Evolutionary conservation across 192 early-diverging fungal genomes (phyloP), one percentile per base, ranked within the genome.

Genomic region (Coemansia sp.): DNA sequence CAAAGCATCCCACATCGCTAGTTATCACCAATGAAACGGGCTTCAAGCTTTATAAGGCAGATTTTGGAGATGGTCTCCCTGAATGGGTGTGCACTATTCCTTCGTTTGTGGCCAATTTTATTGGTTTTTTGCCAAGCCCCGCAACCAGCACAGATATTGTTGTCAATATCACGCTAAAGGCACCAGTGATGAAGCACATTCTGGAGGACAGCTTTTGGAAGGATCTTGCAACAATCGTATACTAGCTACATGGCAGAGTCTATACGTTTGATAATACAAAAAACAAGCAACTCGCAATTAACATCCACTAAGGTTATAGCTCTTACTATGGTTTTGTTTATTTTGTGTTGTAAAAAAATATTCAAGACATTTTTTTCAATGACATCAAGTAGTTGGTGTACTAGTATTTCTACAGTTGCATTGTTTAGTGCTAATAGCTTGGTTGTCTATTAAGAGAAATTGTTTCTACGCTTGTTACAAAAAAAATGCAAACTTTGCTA

Each of bases 51-150:
- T 80, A 80, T 32, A 41, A 38, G 26, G 68, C 54, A 6, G 68
- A 80, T 38, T 80, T 80, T 68, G 77, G 77, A 41, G 31, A 74
- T 26, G 77, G 77, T 2, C 25, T 38, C 9, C 77, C 77, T 2
- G 72, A 71, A 50, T 80, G 77, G 77, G 72, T 67, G 28, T 74
- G 72, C 61, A 64, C 72, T 0, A 64, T 74, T 5, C 77, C 77
- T 1, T 68, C 71, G 41, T 80, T 80, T 67, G 68, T 68, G 0
- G 77, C 72, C 23, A 74, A 80, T 67, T 74, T 80, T 80, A 62
- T 74, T 0, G 77, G 67, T 26, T 53, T 80, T n/a, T 41, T 80
- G 68, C 77, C 77, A 8, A 65, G 71, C 62, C 77, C 76, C 24
- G 67, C 76, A 23, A 38, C 56, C 0, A 69, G 77, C 64, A 62